Conservation (phyloP, 108 stramenopile species). For the Stephanodiscus triporus region DNA sequence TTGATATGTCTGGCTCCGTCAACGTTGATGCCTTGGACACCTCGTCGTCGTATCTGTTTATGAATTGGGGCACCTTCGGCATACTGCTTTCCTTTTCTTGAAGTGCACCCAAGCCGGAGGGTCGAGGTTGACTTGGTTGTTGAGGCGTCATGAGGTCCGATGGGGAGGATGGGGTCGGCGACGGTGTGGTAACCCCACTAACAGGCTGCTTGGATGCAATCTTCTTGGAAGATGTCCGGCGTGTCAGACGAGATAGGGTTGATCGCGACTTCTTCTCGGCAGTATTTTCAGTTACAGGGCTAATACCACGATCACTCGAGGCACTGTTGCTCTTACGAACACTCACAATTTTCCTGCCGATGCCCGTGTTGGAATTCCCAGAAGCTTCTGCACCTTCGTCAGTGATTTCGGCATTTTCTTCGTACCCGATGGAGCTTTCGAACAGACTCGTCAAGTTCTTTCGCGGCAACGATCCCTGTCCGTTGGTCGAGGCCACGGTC, state of each 20-base stretch:
- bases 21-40: slow-evolving; percentile 23
- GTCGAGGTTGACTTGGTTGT: background rate
- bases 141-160: background rate
- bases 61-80: slow-evolving; percentile 9
- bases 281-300: too few species aligned
- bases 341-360: too few species aligned
- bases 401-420: background rate
- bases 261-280: slow-evolving; percentile 8
- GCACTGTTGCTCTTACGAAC: too few species aligned
- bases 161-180: background rate
- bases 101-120: background rate
- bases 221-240: background rate
- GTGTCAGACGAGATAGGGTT: background rate
- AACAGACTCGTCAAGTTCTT: background rate
- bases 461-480: background rate
- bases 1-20: slow-evolving; percentile 25
- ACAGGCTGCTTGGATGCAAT: background rate
- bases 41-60: slow-evolving; percentile 16
- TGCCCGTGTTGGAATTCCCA: background rate
- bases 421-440: background rate
- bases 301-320: too few species aligned
- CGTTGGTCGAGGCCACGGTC: background rate
- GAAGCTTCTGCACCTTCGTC: background rate
- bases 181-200: background rate
- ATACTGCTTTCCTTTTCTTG: background rate